Base-by-base conservation (phyloP, 129 eudicot species). In the Chrysanthemum lavandulifolium region DNA sequence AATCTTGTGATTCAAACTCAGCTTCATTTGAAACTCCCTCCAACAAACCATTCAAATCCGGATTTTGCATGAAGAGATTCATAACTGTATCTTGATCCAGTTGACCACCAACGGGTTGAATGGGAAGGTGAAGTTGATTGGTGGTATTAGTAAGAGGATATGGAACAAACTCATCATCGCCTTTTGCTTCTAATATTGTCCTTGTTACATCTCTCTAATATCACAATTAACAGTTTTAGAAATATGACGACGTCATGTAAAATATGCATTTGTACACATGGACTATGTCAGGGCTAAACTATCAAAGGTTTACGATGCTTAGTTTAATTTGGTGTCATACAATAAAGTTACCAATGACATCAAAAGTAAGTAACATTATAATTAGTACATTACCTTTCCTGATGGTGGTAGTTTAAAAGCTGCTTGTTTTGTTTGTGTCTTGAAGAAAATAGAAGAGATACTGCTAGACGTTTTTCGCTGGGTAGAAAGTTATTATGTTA, bases 1-100 rank as follows among this genome's bases (percentile, higher is more conserved):
- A 80, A 83, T 86, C 89, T 14, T 89, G 93, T 19, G 97, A 74
- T 45, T 91, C 91, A 43, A 81, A 73, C 64, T 91, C 97, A 3
- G 85, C 71, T 77, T 88, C 96, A 69, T 80, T 78, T 63, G 94
- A 84, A 70, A 94, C 85, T 57, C 91, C 91, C 2, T 83, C 76
- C 67, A 94, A 70, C 40, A 89, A 27, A 54, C 87, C 87, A 43
- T 78, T 70, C 3, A 92, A 82, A 47, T 91, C 84, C 40, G 98
- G 96, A 78, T 77, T 87, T 0, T 85, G 81, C 60, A 88, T 85
- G 47, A 86, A 64, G 40, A 86, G 89, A 53, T 89, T 81, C 86
- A 87, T 86, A 55, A 81, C 73, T 31, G 78, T 77, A 45, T 74
- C 77, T 16, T 80, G 75, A 80, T 94, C 96, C 48, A 76, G 10